Percentiles rank a stretch among this genome's conserved stretches.
These are phyloP conservation scores for Mortierella sp. DNA, from an alignment of 371 early-diverging fungal genomes.

Conservation along the genomic window DNA sequence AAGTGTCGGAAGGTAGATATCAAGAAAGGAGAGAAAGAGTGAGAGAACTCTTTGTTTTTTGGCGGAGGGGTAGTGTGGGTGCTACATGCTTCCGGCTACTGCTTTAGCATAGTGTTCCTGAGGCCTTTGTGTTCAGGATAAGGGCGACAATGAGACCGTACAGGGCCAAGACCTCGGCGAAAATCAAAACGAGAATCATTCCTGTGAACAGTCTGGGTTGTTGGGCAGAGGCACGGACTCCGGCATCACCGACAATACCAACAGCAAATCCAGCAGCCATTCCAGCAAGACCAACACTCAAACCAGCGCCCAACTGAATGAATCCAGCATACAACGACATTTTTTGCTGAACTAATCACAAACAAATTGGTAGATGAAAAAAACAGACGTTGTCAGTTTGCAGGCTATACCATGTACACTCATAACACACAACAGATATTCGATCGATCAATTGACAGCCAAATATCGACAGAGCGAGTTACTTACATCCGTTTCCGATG, in stretches of 20 bases:
- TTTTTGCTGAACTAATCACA: conserved; percentile 60
- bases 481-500: conserved; percentile 81
- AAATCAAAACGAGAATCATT: conserved; percentile 92
- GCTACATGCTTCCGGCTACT: too few relatives aligned
- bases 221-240: conserved; percentile 87
- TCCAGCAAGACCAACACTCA: conserved; percentile 87
- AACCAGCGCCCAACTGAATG: conserved; percentile 88
- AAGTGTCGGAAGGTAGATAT: neutral
- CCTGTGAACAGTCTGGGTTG: conserved; percentile 86
- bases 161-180: conserved; percentile 94
- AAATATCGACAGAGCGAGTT: too few relatives aligned
- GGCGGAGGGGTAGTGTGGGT: neutral
- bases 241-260: conserved; percentile 92
- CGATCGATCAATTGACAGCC: too few relatives aligned
- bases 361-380: neutral
- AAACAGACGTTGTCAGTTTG: too few relatives aligned
- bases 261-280: conserved; percentile 94
- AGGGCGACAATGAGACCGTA: conserved; percentile 92
- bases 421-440: too few relatives aligned
- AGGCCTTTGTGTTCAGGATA: conserved; percentile 84
- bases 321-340: conserved; percentile 84
- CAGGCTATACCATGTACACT: too few relatives aligned
- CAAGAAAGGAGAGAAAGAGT: neutral
- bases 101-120: conserved; percentile 26
- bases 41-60: neutral